phyloP scores from a whole-genome alignment of 805 yeast species.

The Saccharomycopsis guyanensis region DNA sequence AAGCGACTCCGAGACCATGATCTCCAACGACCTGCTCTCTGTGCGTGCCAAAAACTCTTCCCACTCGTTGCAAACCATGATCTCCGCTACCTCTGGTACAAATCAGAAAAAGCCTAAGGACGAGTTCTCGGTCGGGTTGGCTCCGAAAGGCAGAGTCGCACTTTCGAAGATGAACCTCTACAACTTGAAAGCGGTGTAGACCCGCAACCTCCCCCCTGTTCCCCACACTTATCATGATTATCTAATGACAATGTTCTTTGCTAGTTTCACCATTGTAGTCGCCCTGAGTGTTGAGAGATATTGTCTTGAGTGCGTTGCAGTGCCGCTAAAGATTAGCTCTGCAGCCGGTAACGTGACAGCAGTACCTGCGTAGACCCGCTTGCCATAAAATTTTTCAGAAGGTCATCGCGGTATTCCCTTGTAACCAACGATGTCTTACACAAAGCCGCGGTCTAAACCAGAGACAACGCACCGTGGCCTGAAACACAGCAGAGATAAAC shows the following conservation, averaged over 20 bases:
- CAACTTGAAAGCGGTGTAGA: background rate
- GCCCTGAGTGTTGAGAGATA: no score
- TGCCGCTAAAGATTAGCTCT: no score
- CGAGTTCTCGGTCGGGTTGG: background rate
- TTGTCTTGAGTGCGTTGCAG: no score
- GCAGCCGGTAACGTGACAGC: no score
- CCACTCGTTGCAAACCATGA: background rate
- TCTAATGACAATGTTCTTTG: no score
- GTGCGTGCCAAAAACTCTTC: background rate
- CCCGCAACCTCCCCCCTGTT: no score
- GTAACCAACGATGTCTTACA: background rate
- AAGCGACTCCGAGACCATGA: background rate
- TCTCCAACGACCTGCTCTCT: background rate
- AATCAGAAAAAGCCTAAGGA: no score
- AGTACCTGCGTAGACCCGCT: no score
- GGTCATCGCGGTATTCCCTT: background rate
- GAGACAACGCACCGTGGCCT: no score
- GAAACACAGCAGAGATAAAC: slow-evolving; percentile 24
- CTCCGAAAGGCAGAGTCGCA: background rate
- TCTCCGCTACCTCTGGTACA: background rate
- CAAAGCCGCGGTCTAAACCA: background rate
- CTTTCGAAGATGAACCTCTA: background rate
- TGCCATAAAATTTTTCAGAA: background rate
- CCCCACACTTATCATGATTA: no score
- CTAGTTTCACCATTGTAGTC: no score